Evolutionary conservation across 768 basidiomycete genomes (phyloP).

Genomic region (Boletellus sp.): DNA sequence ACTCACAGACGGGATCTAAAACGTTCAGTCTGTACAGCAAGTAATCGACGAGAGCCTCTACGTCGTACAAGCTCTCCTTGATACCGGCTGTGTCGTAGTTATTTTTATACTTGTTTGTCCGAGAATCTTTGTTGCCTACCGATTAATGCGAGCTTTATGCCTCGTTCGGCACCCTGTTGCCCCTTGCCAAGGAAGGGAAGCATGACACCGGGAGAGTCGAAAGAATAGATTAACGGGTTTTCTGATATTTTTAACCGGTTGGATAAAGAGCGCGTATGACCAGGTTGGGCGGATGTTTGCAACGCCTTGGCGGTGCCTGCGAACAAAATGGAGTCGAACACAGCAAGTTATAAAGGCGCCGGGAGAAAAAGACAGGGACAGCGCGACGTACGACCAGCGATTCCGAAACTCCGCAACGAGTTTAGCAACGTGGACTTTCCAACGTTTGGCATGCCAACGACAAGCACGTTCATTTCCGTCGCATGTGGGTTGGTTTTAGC

Average conservation of each 20-base stretch:
- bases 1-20: conserved; percentile 67
- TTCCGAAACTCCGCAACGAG: conserved; percentile 80
- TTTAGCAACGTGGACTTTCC: conserved; percentile 96
- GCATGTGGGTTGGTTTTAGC: conserved; percentile 66
- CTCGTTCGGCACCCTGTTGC: conserved; percentile 81
- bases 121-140: conserved; percentile 50
- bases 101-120: conserved; percentile 2
- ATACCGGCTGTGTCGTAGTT: conserved; percentile 66
- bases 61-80: conserved; percentile 88
- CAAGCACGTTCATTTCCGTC: conserved; percentile 81
- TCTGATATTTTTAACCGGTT: conserved; percentile 82
- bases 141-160: conserved; percentile 89
- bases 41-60: conserved; percentile 81
- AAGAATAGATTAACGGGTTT: conserved; percentile 84
- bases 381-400: conserved; percentile 69
- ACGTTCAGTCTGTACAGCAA: conserved; percentile 81
- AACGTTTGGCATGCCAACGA: conserved; percentile 98
- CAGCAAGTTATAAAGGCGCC: neutral
- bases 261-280: conserved; percentile 84
- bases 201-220: conserved; percentile 97
- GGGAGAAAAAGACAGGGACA: conserved; percentile 3
- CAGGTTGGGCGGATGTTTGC: conserved; percentile 84
- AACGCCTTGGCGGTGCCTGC: conserved; percentile 84
- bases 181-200: conserved; percentile 90
- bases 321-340: conserved; percentile 4